Conservation (phyloP, 352 stramenopile genomes). For the Phytophthora fragariaefolia region DNA sequence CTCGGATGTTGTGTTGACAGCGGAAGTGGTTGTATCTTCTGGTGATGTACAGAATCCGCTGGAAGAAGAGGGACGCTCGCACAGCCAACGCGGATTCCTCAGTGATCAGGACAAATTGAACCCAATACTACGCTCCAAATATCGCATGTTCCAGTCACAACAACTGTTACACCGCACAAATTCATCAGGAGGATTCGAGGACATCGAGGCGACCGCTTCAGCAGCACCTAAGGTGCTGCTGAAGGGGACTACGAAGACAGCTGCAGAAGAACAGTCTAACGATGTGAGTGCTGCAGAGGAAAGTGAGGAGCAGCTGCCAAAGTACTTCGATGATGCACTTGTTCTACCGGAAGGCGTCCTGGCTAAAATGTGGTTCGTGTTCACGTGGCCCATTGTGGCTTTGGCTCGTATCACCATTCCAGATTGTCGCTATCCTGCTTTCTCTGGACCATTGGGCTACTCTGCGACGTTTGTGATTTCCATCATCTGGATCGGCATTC, state of each 20-base stretch:
- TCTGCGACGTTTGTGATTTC: slow-evolving; percentile 67
- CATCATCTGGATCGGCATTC: slow-evolving; percentile 76
- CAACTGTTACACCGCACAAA: slow-evolving; percentile 33
- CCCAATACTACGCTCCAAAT: slow-evolving; percentile 71
- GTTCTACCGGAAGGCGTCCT: slow-evolving; percentile 45
- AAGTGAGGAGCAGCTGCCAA: slow-evolving; percentile 40
- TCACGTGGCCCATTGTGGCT: slow-evolving; percentile 73
- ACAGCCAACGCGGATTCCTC: slow-evolving; percentile 41
- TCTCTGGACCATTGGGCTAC: slow-evolving; percentile 54
- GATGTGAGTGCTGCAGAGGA: slow-evolving; percentile 13
- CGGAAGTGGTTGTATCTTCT: slow-evolving; percentile 20
- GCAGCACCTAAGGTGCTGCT: no score
- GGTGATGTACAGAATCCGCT: slow-evolving; percentile 17
- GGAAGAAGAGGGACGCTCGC: slow-evolving; percentile 17
- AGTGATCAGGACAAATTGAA: slow-evolving; percentile 53
- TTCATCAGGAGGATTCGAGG: slow-evolving; percentile 9
- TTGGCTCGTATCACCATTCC: slow-evolving; percentile 75
- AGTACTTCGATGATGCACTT: slow-evolving; percentile 72
- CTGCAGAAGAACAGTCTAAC: slow-evolving; percentile 5
- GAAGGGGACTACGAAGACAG: slow-evolving; percentile 8
- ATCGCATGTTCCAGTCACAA: slow-evolving; percentile 75
- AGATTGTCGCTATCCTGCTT: slow-evolving; percentile 69
- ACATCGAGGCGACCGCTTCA: slow-evolving; percentile 18
- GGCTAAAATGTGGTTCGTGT: slow-evolving; percentile 64
- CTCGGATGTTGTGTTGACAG: slow-evolving; percentile 9